Conservation (phyloP, 345 rosid genomes). For the Mangifera indica region DNA sequence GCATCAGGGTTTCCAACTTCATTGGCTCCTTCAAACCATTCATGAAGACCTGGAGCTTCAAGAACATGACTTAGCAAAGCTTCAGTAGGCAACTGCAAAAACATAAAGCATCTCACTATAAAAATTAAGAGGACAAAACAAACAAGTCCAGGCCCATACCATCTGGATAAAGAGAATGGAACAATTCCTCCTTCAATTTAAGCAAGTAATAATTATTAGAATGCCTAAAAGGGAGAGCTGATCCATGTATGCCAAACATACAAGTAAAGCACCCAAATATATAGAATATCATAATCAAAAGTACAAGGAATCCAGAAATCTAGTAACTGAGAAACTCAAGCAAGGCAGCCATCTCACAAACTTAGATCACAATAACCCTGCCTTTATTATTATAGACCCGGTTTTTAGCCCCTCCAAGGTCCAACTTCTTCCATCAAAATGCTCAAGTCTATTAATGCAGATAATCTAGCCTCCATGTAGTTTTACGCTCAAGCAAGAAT, state of each 20-base stretch:
- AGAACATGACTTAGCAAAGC: constrained; percentile 60
- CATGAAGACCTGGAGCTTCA: constrained; percentile 65
- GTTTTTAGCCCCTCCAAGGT: background rate
- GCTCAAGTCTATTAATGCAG: too few relatives aligned
- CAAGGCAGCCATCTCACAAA: background rate
- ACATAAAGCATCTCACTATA: background rate
- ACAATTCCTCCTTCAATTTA: background rate
- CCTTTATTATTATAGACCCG: background rate
- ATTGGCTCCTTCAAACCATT: constrained; percentile 74
- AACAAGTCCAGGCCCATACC: background rate
- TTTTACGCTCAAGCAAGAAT: too few relatives aligned
- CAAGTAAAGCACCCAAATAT: background rate
- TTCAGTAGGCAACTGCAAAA: constrained; percentile 64
- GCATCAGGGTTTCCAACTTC: constrained; percentile 91
- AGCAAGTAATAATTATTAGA: background rate
- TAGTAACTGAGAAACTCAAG: background rate
- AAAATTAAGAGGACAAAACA: background rate
- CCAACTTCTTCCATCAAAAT: too few relatives aligned
- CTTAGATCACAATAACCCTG: background rate
- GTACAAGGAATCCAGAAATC: background rate
- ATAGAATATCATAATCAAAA: background rate
- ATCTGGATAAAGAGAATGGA: background rate
- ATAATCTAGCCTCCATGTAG: too few relatives aligned
- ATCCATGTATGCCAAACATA: background rate
- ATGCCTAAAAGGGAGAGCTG: background rate